Conservation (phyloP, 2,329 filamentous ascomycete genomes). For the Proliferodiscus dingleyae region DNA sequence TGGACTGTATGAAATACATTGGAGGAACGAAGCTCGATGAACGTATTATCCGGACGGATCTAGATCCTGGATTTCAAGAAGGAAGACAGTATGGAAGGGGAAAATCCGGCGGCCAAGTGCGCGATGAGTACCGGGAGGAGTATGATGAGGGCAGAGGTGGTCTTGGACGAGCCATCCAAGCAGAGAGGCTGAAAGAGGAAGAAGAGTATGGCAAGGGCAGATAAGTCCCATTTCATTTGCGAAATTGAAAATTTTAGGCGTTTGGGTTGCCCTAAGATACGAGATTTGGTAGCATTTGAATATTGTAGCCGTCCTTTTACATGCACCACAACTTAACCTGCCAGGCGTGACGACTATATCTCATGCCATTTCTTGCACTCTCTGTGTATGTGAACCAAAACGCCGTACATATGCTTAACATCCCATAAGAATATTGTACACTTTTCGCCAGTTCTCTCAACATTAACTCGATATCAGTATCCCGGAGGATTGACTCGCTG, state of each 20-base stretch:
- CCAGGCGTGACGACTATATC: not conserved
- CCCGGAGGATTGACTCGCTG: constrained; percentile 92
- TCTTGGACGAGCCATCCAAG: constrained; percentile 71
- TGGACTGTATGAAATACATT: constrained; percentile 98
- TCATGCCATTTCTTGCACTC: constrained; percentile 23
- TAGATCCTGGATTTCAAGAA: constrained; percentile 94
- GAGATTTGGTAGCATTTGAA: constrained; percentile 19
- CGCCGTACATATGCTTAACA: constrained; percentile 26
- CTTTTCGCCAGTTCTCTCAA: constrained; percentile 1
- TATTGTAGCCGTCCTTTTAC: constrained; percentile 2
- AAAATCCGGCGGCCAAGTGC: constrained; percentile 92
- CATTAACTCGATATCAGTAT: constrained; percentile 54
- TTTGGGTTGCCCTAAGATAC: constrained; percentile 17
- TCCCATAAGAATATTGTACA: constrained; percentile 23
- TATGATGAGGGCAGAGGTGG: constrained; percentile 93
- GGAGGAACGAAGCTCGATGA: constrained; percentile 98
- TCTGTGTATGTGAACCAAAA: constrained; percentile 23
- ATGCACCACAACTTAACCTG: not conserved
- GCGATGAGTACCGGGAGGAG: constrained; percentile 96
- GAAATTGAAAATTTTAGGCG: constrained; percentile 12
- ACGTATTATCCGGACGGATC: constrained; percentile 88
- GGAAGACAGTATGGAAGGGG: constrained; percentile 93
- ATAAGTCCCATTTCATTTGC: constrained; percentile 31
- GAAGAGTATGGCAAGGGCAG: constrained; percentile 55
- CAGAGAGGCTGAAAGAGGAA: constrained; percentile 53